Conservation (phyloP, 2,329 filamentous ascomycete genomes). For the Macrophomina phaseolina region DNA sequence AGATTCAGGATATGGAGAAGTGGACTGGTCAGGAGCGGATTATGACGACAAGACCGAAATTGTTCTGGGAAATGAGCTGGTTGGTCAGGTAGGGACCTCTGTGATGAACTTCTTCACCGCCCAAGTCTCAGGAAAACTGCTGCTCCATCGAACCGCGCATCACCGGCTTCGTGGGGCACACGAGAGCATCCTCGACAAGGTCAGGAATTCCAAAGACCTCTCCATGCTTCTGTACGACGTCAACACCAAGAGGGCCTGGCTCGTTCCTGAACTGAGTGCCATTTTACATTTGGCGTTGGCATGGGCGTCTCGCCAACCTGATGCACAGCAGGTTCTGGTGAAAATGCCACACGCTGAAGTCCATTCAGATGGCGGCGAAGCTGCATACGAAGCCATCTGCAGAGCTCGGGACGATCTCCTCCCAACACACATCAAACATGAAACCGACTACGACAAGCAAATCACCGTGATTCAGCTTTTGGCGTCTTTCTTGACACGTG, state of each 20-base stretch:
- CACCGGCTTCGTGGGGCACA: neutral
- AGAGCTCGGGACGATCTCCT: neutral
- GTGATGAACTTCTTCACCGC: neutral
- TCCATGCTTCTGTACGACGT: neutral
- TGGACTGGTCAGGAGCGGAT: neutral
- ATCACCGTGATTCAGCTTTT: neutral
- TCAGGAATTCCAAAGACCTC: neutral
- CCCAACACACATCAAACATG: neutral
- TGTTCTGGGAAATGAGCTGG: neutral
- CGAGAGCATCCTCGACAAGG: neutral
- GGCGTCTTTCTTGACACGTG: neutral
- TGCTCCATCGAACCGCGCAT: neutral
- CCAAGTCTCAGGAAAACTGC: neutral
- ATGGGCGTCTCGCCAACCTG: neutral
- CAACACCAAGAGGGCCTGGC: neutral
- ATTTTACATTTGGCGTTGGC: neutral
- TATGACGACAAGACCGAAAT: neutral
- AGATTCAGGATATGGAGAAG: neutral
- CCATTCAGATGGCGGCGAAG: neutral
- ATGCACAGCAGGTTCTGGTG: neutral
- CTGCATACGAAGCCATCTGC: neutral
- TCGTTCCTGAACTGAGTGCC: neutral
- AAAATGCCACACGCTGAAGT: neutral
- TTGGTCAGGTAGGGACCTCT: neutral
- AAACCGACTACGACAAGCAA: too few species aligned